Base-by-base conservation (phyloP, 202 grass and related monocot species). In the Panicum virgatum region DNA sequence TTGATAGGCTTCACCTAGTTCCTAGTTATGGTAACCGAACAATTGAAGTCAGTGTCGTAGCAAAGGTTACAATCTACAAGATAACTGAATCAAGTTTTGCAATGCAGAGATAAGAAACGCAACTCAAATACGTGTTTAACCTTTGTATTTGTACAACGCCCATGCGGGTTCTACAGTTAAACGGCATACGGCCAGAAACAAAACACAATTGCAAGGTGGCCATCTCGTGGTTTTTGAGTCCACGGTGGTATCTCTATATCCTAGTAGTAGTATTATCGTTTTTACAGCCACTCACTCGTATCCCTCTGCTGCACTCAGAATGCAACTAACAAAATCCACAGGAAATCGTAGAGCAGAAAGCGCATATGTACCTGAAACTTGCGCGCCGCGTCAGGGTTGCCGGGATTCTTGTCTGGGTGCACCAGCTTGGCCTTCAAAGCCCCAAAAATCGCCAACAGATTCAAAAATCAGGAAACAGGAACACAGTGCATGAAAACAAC, bases 1-100 rank as follows among this genome's bases (percentile, higher is more conserved):
- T 85, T 98, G 96, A 93, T 98, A 98, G 72, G 90, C 96, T 71
- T 98, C 96, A 29, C 96, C 96, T 64, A 98, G 83, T 72, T 91
- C 85, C 96, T 98, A 83, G 20, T 26, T 37, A 57, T 72, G 25
- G 44, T 20, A 72, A 83, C 64, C 36, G 82, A 77, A 46, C 22
- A 61, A 52, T 80, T 14, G 19, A 69, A 39, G 13, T 86, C 56
- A 82, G 53, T 23, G 32, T 51, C 4, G 3, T 13, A 26, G 15
- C 68, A 12, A 69, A n/a, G 43, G 1, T n/a, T 77, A 67, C 75
- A 4, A 20, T 86, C 19, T 13, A 72, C 26, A 56, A 50, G 30
- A 60, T 6, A 30, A 76, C 59, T 32, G 72, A 53, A 38, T 48
- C 9, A 38, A 11, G 20, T 54, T 36, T 53, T 62, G 36, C 23